Percentiles rank a stretch among this genome's conserved stretches.
Evolutionary conservation across 495 filamentous ascomycete genomes (phyloP).

Genomic region (Penicillium salamii): DNA sequence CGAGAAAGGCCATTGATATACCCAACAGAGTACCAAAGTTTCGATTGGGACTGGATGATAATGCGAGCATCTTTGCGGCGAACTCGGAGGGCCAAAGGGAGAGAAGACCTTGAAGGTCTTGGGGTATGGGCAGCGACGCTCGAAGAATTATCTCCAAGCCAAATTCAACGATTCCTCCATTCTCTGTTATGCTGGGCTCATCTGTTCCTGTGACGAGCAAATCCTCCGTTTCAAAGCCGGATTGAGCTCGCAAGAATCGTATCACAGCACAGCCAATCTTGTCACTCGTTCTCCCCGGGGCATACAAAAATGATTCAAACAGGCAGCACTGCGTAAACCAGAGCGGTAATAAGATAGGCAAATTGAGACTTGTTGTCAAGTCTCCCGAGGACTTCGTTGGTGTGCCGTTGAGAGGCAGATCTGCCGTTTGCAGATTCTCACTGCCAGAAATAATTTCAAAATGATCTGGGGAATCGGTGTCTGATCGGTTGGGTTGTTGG

Average conservation of each 20-base stretch:
- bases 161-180: conserved; percentile 27
- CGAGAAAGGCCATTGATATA: conserved; percentile 20
- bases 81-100: conserved; percentile 24
- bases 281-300: conserved; percentile 25
- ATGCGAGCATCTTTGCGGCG: conserved; percentile 23
- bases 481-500: not conserved
- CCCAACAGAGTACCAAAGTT: conserved; percentile 24
- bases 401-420: too few relatives aligned
- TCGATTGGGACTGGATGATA: conserved; percentile 17
- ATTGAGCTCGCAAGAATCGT: conserved; percentile 33
- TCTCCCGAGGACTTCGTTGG: too few relatives aligned
- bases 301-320: conserved; percentile 27
- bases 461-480: too few relatives aligned
- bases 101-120: conserved; percentile 16
- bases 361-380: not conserved
- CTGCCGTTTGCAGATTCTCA: not conserved
- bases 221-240: conserved; percentile 28
- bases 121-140: conserved; percentile 13
- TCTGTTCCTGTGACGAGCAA: conserved; percentile 29
- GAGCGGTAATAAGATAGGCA: conserved; percentile 27
- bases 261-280: conserved; percentile 24
- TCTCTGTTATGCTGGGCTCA: conserved; percentile 18
- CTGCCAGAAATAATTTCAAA: not conserved
- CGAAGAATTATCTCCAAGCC: conserved; percentile 28
- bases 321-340: conserved; percentile 38